These are phyloP conservation scores for Acanthamoeba sp. DNA, from an alignment of 208 protist genomes.

Conservation along the genomic window DNA sequence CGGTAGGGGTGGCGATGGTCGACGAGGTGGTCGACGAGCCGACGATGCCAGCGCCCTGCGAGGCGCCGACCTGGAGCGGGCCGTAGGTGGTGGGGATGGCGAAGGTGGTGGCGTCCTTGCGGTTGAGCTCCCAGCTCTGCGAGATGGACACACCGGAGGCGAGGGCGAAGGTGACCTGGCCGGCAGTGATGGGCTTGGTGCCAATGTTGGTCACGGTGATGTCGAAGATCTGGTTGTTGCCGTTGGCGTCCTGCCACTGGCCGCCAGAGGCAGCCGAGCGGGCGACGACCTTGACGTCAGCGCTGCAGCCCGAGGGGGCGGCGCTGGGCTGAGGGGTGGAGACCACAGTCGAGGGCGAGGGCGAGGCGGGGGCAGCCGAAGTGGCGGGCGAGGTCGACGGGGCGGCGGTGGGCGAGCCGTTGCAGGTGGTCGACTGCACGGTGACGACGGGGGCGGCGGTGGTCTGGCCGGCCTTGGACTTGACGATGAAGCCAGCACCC, in stretches of 20 bases:
- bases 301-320: too few relatives aligned
- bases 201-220: constrained; percentile 3
- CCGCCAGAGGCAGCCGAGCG: too few relatives aligned
- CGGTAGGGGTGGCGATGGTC: too few relatives aligned
- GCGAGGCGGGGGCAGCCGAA: neutral
- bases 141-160: too few relatives aligned
- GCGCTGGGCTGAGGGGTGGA: neutral
- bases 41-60: too few relatives aligned
- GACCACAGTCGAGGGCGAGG: constrained; percentile 1
- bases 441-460: neutral
- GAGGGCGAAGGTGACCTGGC: constrained; percentile 11
- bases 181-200: neutral
- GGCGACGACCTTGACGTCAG: too few relatives aligned
- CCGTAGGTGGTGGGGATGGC: too few relatives aligned
- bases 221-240: constrained; percentile 28
- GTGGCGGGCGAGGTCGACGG: neutral
- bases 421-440: neutral
- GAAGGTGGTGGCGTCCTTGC: too few relatives aligned
- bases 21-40: too few relatives aligned
- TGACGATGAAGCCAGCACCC: neutral
- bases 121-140: too few relatives aligned
- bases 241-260: neutral
- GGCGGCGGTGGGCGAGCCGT: neutral
- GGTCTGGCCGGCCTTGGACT: neutral
- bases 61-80: too few relatives aligned